Evolutionary conservation across 768 basidiomycete species (phyloP).

Genomic region (Hysterangium stoloniferum): DNA sequence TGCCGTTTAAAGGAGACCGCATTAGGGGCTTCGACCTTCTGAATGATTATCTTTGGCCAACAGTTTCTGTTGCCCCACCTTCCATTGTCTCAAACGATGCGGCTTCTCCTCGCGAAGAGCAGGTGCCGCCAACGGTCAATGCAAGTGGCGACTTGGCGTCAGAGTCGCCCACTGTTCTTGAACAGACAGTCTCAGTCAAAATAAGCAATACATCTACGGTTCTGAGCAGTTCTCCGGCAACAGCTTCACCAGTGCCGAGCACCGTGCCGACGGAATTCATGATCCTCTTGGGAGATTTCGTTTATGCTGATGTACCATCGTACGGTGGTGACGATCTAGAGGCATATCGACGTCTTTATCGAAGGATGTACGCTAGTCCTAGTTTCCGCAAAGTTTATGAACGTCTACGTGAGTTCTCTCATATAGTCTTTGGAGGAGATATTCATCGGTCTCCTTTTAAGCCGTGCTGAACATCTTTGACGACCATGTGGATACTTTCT

Average conservation of each 20-base stretch:
- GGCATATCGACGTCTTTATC: constrained; percentile 57
- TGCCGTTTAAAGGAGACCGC: constrained; percentile 40
- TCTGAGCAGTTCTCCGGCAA: not conserved
- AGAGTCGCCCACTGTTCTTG: not conserved
- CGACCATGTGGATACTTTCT: constrained; percentile 43
- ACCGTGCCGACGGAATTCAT: constrained; percentile 44
- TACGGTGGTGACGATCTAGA: constrained; percentile 52
- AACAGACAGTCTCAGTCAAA: not conserved
- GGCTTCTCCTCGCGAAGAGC: not conserved
- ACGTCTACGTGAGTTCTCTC: constrained; percentile 46
- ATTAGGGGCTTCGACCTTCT: constrained; percentile 63
- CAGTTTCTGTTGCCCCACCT: not conserved
- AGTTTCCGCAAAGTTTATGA: constrained; percentile 66
- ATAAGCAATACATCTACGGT: not conserved
- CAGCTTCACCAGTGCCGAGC: constrained; percentile 11
- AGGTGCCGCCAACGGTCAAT: not conserved
- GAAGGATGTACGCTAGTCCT: constrained; percentile 55
- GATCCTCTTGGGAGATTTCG: constrained; percentile 66
- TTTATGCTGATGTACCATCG: constrained; percentile 65
- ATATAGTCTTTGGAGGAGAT: not conserved
- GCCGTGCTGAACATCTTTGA: constrained; percentile 66
- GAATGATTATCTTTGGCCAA: constrained; percentile 42
- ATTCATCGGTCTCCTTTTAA: constrained; percentile 20
- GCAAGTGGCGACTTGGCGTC: not conserved
- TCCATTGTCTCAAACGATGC: not conserved